phyloP scores from a whole-genome alignment of 2,329 filamentous ascomycete species.

The Aspergillus sp. region DNA sequence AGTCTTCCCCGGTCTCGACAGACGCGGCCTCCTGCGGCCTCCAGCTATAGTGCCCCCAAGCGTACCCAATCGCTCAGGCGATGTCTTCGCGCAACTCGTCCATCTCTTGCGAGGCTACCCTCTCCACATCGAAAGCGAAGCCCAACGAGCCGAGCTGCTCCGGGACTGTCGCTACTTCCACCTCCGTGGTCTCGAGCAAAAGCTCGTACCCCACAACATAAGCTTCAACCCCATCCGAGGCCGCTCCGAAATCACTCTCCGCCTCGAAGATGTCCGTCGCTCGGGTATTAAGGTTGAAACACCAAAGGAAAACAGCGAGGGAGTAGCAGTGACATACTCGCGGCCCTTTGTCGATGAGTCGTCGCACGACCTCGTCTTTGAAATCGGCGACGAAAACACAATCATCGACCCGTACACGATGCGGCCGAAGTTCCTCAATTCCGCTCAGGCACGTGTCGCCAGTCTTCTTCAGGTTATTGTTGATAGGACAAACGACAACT shows the following conservation, averaged over 20 bases:
- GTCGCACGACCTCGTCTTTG: slow-evolving; percentile 72
- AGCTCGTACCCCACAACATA: slow-evolving; percentile 74
- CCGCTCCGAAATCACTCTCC: slow-evolving; percentile 72
- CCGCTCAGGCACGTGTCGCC: slow-evolving; percentile 67
- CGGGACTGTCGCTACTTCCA: slow-evolving; percentile 91
- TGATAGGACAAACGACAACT: slow-evolving; percentile 62
- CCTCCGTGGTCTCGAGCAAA: slow-evolving; percentile 87
- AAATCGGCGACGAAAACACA: slow-evolving; percentile 70
- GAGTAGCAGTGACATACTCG: slow-evolving; percentile 61
- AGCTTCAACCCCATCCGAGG: slow-evolving; percentile 70
- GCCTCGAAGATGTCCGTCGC: slow-evolving; percentile 84
- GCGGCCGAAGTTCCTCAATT: slow-evolving; percentile 70
- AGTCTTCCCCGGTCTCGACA: slow-evolving; percentile 81
- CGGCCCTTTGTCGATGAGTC: slow-evolving; percentile 81
- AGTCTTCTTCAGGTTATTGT: slow-evolving; percentile 78
- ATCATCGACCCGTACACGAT: slow-evolving; percentile 55
- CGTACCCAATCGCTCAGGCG: slow-evolving; percentile 77
- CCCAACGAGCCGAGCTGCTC: slow-evolving; percentile 74
- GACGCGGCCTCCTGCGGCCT: slow-evolving; percentile 76
- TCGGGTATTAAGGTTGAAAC: slow-evolving; percentile 70
- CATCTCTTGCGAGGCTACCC: slow-evolving; percentile 82
- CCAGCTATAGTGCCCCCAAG: slow-evolving; percentile 81
- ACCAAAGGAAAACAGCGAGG: slow-evolving; percentile 39
- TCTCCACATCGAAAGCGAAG: slow-evolving; percentile 70
- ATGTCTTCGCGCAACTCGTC: slow-evolving; percentile 79